Conservation (phyloP, 179 eudicot genomes). For the Corrigiola litoralis region DNA sequence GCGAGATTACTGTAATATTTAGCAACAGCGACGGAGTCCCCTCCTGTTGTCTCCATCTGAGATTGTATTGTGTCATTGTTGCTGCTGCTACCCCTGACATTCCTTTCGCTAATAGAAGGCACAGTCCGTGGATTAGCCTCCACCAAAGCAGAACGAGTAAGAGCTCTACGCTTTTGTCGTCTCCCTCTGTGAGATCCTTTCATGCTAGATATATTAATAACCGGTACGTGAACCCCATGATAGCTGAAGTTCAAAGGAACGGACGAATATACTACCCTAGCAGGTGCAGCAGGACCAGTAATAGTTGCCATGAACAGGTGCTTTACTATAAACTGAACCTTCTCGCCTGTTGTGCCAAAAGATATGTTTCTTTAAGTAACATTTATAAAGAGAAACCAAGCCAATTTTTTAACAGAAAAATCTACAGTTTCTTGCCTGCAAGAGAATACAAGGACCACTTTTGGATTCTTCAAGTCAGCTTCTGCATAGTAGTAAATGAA, state of each 20-base stretch:
- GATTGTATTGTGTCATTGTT: slow-evolving; percentile 10
- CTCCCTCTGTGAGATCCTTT: slow-evolving; percentile 15
- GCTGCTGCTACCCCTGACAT: slow-evolving; percentile 11
- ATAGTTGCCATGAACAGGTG: slow-evolving; percentile 19
- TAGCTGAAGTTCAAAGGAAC: slow-evolving; percentile 16
- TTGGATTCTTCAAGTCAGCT: slow-evolving; percentile 7
- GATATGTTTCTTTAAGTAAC: background rate
- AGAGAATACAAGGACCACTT: background rate
- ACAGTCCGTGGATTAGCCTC: slow-evolving; percentile 26
- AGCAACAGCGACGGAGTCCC: slow-evolving; percentile 16
- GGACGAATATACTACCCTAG: slow-evolving; percentile 6
- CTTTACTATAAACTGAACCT: background rate
- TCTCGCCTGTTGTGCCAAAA: background rate
- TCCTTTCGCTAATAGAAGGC: background rate
- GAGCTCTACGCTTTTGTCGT: slow-evolving; percentile 24
- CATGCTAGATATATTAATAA: slow-evolving; percentile 5
- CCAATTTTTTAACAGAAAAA: background rate
- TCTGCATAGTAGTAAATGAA: background rate
- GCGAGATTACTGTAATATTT: slow-evolving; percentile 51
- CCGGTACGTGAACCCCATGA: slow-evolving; percentile 10
- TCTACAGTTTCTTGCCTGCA: background rate
- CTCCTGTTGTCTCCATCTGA: slow-evolving; percentile 11
- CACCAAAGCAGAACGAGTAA: slow-evolving; percentile 30
- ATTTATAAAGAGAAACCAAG: background rate
- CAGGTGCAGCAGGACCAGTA: slow-evolving; percentile 10